A percentile compares a stretch with the other conserved stretches of the same genome.
Evolutionary conservation across 2,329 filamentous ascomycete genomes (phyloP).

Genomic region (Penicillium hordei): DNA sequence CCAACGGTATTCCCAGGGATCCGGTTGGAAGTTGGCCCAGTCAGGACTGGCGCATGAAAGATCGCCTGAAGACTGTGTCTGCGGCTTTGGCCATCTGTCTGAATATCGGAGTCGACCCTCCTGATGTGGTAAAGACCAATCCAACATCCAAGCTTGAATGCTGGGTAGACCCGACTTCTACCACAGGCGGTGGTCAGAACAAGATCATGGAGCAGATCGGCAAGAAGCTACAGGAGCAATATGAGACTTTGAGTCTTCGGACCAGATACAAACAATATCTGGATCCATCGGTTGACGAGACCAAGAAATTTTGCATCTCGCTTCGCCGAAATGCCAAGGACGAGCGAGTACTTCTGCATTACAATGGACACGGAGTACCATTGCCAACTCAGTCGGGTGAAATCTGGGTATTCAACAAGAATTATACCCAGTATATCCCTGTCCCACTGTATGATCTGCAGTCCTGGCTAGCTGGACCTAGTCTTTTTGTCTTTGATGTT

Average conservation of each 20-base stretch:
- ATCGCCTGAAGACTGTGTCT: slow-evolving; percentile 93
- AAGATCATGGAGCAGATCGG: slow-evolving; percentile 93
- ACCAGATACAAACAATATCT: slow-evolving; percentile 98
- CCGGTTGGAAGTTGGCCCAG: slow-evolving; percentile 56
- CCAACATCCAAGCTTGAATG: slow-evolving; percentile 93
- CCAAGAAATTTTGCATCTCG: slow-evolving; percentile 91
- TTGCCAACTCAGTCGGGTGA: slow-evolving; percentile 94
- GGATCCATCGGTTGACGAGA: slow-evolving; percentile 95
- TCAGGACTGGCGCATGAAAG: slow-evolving; percentile 96
- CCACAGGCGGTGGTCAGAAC: slow-evolving; percentile 68
- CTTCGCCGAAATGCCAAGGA: slow-evolving; percentile 90
- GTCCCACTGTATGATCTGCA: slow-evolving; percentile 94
- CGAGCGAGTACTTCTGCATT: slow-evolving; percentile 94
- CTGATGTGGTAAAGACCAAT: slow-evolving; percentile 92
- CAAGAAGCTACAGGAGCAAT: slow-evolving; percentile 92
- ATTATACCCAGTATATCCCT: slow-evolving; percentile 97
- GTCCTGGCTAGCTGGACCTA: slow-evolving; percentile 91
- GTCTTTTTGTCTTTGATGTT: slow-evolving; percentile 96
- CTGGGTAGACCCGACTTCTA: slow-evolving; percentile 88
- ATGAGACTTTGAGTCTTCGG: slow-evolving; percentile 89
- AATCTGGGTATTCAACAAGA: slow-evolving; percentile 99
- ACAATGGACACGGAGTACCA: slow-evolving; percentile 96
- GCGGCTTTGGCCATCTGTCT: slow-evolving; percentile 91
- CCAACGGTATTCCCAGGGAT: slow-evolving; percentile 78
- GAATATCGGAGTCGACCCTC: slow-evolving; percentile 96